Percentiles rank a stretch among this genome's conserved stretches.
phyloP scores from a whole-genome alignment of 345 rosid genomes.

The Schrenkiella parvula region DNA sequence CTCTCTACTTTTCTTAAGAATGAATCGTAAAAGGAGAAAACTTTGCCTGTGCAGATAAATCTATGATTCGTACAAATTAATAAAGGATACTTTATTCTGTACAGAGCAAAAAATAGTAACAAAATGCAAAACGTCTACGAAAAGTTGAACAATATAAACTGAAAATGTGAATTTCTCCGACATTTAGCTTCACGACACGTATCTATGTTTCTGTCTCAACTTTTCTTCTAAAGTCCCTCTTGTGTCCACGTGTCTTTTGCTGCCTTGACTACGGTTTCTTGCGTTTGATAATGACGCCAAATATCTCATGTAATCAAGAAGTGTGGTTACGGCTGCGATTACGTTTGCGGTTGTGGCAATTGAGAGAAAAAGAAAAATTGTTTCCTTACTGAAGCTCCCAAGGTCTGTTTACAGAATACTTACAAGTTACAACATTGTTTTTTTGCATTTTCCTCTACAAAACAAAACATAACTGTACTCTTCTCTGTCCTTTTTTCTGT shows the following conservation, averaged over 20 bases:
- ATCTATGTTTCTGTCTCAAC: conserved; percentile 22
- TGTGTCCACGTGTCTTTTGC: conserved; percentile 25
- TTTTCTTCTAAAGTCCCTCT: conserved; percentile 14
- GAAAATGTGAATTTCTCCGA: conserved; percentile 30
- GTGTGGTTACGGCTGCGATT: background rate
- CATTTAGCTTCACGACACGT: conserved; percentile 26
- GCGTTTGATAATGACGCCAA: conserved; percentile 18
- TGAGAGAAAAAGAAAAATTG: background rate
- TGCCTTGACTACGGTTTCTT: background rate
- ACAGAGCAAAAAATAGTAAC: conserved; percentile 18
- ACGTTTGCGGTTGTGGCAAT: background rate
- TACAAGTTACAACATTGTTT: conserved; percentile 16
- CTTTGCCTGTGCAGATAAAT: conserved; percentile 6
- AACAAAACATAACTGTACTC: conserved; percentile 21
- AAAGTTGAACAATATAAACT: conserved; percentile 30
- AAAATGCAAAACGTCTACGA: conserved; percentile 47
- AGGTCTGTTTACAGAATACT: conserved; percentile 13
- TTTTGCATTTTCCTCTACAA: background rate
- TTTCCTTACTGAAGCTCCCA: conserved; percentile 1
- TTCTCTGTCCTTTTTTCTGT: background rate
- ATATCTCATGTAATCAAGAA: conserved; percentile 11
- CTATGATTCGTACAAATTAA: background rate
- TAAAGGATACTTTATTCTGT: conserved; percentile 24
- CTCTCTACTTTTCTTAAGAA: background rate
- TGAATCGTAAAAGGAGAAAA: conserved; percentile 8